phyloP scores from a whole-genome alignment of 106 monocot genomes.

The Gastrodia elata region DNA sequence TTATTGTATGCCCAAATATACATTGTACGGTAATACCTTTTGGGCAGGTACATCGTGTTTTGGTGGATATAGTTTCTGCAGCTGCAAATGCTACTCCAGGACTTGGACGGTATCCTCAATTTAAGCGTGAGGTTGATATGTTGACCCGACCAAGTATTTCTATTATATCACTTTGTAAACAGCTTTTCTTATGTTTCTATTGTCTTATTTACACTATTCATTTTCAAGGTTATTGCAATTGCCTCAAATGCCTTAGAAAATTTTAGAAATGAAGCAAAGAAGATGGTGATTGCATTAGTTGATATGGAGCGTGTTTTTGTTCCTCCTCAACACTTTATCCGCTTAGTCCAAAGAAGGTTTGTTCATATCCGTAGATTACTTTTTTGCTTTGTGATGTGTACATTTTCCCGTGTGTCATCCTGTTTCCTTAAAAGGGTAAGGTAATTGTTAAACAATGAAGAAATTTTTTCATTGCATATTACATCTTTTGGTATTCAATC shows the following conservation, averaged over 20 bases:
- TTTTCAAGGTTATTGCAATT: slow-evolving; percentile 50
- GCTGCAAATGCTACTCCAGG: slow-evolving; percentile 74
- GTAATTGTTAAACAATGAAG: not conserved
- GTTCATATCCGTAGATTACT: slow-evolving; percentile 1
- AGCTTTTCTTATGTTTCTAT: not conserved
- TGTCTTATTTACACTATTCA: not conserved
- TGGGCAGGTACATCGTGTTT: slow-evolving; percentile 57
- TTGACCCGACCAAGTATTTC: not conserved
- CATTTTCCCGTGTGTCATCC: not conserved
- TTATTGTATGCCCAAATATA: not conserved
- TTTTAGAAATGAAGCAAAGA: slow-evolving; percentile 68
- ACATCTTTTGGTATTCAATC: not conserved
- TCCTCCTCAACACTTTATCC: slow-evolving; percentile 87
- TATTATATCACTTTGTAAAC: not conserved
- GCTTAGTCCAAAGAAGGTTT: slow-evolving; percentile 67
- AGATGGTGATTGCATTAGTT: slow-evolving; percentile 95
- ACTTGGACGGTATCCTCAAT: slow-evolving; percentile 69
- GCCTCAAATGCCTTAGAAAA: slow-evolving; percentile 59
- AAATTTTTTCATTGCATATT: not conserved
- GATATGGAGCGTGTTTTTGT: slow-evolving; percentile 99
- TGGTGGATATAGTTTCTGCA: slow-evolving; percentile 60
- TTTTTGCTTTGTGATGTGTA: not conserved
- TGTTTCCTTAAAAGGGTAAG: not conserved
- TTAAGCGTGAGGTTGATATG: slow-evolving; percentile 51
- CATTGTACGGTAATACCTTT: not conserved